Evolutionary conservation across 495 filamentous ascomycete genomes (phyloP), one percentile per base, ranked within the genome.

Genomic region (Penicillium pulvis): DNA sequence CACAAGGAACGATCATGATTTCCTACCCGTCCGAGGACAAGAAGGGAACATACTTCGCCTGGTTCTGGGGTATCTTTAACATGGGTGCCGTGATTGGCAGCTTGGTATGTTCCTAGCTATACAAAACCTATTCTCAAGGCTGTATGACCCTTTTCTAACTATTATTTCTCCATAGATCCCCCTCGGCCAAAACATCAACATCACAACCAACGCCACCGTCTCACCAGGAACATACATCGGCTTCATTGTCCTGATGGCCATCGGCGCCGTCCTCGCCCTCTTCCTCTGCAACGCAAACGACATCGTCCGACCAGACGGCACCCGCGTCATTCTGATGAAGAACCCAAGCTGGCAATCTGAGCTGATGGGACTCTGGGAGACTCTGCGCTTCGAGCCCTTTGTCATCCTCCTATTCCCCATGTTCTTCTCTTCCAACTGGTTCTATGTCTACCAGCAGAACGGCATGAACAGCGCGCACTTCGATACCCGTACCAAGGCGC

Each of bases 321-420:
- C 85, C 36, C 81, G 80, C 52, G 80, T 92, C 62, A 86, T 92
- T 59, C 62, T 91, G n/a, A 90, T 91, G 87, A 89, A 90, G 78
- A 85, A 91, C 68, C 90, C 90, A 2, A 86, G 85, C 26, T 87
- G 84, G 82, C 55, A 63, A 49, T 69, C 63, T 47, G 75, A 78
- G 56, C 8, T 78, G 7, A 42, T 68, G 14, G 75, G 75, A 5
- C 56, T 78, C 28, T 69, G 56, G 50, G 67, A 71, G 33, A 73
- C 67, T n/a, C 53, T 78, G 4, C 54, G 59, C 17, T 64, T 60
- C 35, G 71, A 79, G 28, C 63, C 68, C 14, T 71, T 67, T 45
- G 69, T 77, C 24, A 49, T 76, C 42, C 67, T 72, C 17, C 69
- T 80, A 28, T 74, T 79, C 57, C 77, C 77, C 16, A 77, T 79